Evolutionary conservation across 2,329 filamentous ascomycete species (phyloP).

Genomic region (Neoscytalidium dimidiatum): DNA sequence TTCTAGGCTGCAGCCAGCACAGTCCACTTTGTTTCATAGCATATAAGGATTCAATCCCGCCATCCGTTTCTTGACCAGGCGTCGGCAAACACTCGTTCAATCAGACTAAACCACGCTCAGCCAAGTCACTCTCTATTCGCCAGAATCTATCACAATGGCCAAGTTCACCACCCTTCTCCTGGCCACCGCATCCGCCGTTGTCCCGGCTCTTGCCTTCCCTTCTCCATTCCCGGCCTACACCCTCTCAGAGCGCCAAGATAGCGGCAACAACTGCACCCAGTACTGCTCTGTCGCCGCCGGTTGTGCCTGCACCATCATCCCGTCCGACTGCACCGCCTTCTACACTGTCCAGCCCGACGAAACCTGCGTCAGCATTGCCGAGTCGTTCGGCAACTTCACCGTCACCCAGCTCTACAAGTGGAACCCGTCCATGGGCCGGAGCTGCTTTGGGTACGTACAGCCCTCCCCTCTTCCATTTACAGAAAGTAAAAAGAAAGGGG

Average conservation of each 20-base stretch:
- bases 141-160: not conserved
- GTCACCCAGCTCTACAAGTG: constrained; percentile 36
- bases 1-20: not conserved
- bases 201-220: not conserved
- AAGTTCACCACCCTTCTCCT: constrained; percentile 1
- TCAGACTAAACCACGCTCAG: not conserved
- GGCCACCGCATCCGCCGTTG: not conserved
- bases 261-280: constrained; percentile 21
- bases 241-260: not conserved
- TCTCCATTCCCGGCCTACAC: constrained; percentile 6
- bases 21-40: not conserved
- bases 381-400: constrained; percentile 36
- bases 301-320: constrained; percentile 27
- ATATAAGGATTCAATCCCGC: not conserved
- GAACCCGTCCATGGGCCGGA: constrained; percentile 30
- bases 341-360: constrained; percentile 33
- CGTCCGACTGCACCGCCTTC: constrained; percentile 29
- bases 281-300: constrained; percentile 28
- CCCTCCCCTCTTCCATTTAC: not conserved
- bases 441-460: not conserved
- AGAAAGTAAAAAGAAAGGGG: not conserved
- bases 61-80: not conserved
- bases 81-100: not conserved
- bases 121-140: not conserved
- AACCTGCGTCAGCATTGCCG: constrained; percentile 33